Percentiles rank a stretch among this genome's conserved stretches.
These are phyloP conservation scores for Picocystis sp. DNA, from an alignment of 163 green algal species.

Conservation along the genomic window DNA sequence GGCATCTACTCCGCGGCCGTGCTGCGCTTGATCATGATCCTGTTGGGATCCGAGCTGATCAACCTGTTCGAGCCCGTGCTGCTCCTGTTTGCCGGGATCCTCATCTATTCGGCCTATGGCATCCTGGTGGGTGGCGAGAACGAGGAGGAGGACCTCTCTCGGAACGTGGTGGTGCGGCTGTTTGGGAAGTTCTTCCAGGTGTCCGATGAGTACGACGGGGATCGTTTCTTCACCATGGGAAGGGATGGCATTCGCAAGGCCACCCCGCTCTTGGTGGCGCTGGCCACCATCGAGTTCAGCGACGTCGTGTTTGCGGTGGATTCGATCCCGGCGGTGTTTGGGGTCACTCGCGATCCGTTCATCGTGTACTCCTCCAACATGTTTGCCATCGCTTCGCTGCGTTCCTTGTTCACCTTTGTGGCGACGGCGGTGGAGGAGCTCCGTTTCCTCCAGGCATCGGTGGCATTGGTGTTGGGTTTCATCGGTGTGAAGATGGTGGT, in stretches of 20 bases:
- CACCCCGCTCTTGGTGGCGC: conserved; percentile 78
- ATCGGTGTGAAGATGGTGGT: conserved; percentile 74
- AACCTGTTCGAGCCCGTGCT: conserved; percentile 65
- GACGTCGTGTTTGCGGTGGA: conserved; percentile 87
- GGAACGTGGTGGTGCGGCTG: conserved; percentile 71
- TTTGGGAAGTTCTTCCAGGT: conserved; percentile 54
- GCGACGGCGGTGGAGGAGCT: conserved; percentile 35
- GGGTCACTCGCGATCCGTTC: conserved; percentile 79
- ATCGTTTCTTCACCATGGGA: conserved; percentile 70
- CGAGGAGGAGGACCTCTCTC: conserved; percentile 55
- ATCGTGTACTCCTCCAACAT: conserved; percentile 86
- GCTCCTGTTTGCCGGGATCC: conserved; percentile 76
- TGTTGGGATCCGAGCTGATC: conserved; percentile 65
- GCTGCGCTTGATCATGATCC: conserved; percentile 67
- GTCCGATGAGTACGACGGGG: conserved; percentile 59
- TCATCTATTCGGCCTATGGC: conserved; percentile 51
- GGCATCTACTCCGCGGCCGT: conserved; percentile 73
- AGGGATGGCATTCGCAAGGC: conserved; percentile 31
- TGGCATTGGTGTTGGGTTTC: conserved; percentile 72
- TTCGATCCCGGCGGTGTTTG: conserved; percentile 81
- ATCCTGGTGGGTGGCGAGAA: conserved; percentile 22
- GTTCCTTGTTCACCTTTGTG: conserved; percentile 63
- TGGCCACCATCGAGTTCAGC: conserved; percentile 80
- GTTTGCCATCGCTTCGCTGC: conserved; percentile 34
- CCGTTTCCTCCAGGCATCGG: conserved; percentile 53